A percentile compares a stretch with the other conserved stretches of the same genome.
Evolutionary conservation across 78 protist species (phyloP).

Genomic region (Mantamonas sphyraenae): DNA sequence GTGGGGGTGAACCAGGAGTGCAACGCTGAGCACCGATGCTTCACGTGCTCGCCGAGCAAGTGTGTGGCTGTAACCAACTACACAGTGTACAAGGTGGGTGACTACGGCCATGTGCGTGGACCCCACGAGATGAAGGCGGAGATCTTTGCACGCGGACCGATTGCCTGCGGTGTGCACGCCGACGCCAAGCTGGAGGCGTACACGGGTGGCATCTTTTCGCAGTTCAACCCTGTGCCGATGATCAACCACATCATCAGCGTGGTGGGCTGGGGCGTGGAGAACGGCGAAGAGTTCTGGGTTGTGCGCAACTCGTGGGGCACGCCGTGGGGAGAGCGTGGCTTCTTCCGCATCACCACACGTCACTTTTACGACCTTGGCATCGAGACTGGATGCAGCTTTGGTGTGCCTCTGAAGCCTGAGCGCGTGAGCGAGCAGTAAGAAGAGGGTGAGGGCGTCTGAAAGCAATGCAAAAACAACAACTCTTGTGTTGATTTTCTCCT

Average conservation of each 20-base stretch:
- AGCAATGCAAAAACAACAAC: too few relatives aligned
- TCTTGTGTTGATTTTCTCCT: too few relatives aligned
- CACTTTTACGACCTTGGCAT: not conserved
- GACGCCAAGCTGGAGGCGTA: not conserved
- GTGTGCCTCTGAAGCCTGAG: too few relatives aligned
- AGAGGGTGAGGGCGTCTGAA: too few relatives aligned
- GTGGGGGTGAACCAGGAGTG: conserved; percentile 37
- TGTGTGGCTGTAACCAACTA: conserved; percentile 11
- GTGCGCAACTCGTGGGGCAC: conserved; percentile 69
- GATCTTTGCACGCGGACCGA: conserved; percentile 59
- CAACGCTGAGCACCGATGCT: too few relatives aligned
- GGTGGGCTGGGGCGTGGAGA: conserved; percentile 60
- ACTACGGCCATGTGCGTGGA: conserved; percentile 4
- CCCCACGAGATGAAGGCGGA: conserved; percentile 51
- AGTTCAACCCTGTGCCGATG: not conserved
- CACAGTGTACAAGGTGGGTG: conserved; percentile 24
- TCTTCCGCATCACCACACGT: conserved; percentile 41
- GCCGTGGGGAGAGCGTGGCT: conserved; percentile 70
- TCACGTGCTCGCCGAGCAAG: conserved; percentile 15
- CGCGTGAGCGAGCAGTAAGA: too few relatives aligned
- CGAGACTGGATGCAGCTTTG: conserved; percentile 1
- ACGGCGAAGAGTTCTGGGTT: conserved; percentile 38
- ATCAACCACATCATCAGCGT: conserved; percentile 42
- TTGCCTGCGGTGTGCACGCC: conserved; percentile 29
- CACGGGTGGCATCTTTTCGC: conserved; percentile 31